Conservation (phyloP, 2,329 filamentous ascomycete genomes). For the Talaromyces islandicus region DNA sequence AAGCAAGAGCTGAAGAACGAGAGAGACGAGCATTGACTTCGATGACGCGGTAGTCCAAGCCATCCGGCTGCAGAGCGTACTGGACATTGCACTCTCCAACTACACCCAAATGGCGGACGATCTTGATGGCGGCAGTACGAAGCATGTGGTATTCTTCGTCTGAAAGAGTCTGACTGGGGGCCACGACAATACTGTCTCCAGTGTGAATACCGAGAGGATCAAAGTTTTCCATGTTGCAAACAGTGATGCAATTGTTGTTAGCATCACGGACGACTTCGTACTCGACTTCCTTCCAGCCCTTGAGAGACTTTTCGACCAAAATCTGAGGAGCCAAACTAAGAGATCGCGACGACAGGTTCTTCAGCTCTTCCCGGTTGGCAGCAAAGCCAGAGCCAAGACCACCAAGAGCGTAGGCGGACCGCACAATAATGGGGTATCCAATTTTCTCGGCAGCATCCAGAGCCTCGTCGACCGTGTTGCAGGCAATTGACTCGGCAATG, state of each 20-base stretch:
- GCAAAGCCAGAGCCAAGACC: constrained; percentile 96
- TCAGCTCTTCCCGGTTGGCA: constrained; percentile 86
- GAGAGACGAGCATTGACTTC: constrained; percentile 98
- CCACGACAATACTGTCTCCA: constrained; percentile 97
- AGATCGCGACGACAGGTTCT: constrained; percentile 86
- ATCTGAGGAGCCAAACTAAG: constrained; percentile 94
- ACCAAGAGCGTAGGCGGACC: constrained; percentile 92
- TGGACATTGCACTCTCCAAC: constrained; percentile 99
- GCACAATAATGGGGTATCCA: constrained; percentile 96
- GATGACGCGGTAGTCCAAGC: constrained; percentile 95
- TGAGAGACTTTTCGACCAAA: constrained; percentile 94
- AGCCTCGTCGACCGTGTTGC: constrained; percentile 85
- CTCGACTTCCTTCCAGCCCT: constrained; percentile 99
- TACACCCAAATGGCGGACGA: constrained; percentile 91
- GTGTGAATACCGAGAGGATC: constrained; percentile 97
- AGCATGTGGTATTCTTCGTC: constrained; percentile 99
- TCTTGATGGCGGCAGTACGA: constrained; percentile 94
- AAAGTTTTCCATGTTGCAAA: constrained; percentile 99
- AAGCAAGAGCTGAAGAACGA: constrained; percentile 91
- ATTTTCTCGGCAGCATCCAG: constrained; percentile 78
- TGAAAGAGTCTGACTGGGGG: constrained; percentile 90
- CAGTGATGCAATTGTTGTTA: constrained; percentile 97
- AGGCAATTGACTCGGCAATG: constrained; percentile 92
- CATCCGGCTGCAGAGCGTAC: constrained; percentile 93
- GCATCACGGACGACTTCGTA: constrained; percentile 98